Conservation (phyloP, 129 eudicot genomes). For the Silybum marianum region DNA sequence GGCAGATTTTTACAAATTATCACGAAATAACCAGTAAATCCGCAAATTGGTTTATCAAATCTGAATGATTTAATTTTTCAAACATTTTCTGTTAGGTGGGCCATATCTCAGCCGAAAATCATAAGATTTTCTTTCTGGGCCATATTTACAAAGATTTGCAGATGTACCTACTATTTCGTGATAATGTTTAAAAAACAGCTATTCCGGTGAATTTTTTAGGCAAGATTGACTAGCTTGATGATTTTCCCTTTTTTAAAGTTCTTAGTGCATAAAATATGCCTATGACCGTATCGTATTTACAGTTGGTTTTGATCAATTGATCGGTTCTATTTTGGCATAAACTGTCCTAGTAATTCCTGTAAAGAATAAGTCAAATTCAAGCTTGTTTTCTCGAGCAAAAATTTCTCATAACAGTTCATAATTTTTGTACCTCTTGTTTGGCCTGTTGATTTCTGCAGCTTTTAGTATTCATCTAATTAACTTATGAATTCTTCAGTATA, state of each 20-base stretch:
- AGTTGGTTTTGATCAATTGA: slow-evolving; percentile 7
- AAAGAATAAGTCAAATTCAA: neutral
- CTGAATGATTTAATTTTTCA: neutral
- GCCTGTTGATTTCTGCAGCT: neutral
- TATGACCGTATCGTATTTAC: neutral
- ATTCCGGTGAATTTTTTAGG: neutral
- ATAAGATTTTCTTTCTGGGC: neutral
- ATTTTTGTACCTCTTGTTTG: neutral
- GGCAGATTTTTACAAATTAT: neutral
- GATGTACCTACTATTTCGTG: neutral
- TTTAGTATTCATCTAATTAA: neutral
- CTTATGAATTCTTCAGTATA: too few species aligned
- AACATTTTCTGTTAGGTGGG: neutral
- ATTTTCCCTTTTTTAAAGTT: neutral
- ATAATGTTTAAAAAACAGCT: neutral
- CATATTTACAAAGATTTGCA: neutral
- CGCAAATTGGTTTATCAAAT: neutral
- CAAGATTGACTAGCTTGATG: neutral
- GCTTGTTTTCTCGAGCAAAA: neutral
- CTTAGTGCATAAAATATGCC: slow-evolving; percentile 6
- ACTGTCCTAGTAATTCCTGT: slow-evolving; percentile 3
- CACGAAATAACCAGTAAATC: neutral
- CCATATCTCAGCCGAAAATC: neutral
- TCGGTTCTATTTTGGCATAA: neutral
- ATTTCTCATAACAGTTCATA: neutral